Evolutionary conservation across 495 filamentous ascomycete genomes (phyloP), one percentile per base, ranked within the genome.

Genomic region (Astrocystis sublimbata): DNA sequence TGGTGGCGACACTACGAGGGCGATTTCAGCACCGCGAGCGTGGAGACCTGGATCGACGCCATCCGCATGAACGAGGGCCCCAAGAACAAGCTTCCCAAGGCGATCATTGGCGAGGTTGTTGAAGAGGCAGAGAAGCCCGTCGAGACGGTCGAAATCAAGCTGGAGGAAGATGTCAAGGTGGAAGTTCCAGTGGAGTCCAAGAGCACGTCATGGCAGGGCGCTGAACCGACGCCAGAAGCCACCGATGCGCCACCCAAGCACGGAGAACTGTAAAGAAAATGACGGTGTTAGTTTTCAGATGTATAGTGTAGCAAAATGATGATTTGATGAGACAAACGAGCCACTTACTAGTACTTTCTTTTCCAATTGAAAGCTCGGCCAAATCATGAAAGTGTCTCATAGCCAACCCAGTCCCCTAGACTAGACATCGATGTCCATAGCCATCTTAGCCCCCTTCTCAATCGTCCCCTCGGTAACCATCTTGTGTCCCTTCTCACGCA

Each of bases 1-100:
- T 98, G 94, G 96, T 96, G 87, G 83, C 86, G 89, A 62, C 85
- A 81, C 38, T 96, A 88, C 66, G 76, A 81, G 36, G 76, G 78
- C 4, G 83, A 87, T 23, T 90, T 86, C 62, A 80, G 78, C 10
- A 70, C 82, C 31, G 79, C 80, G 33, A 80, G 81, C 9, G 75
- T 98, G 36, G 92, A 96, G 73, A 77, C 79, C 55, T 98, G 92
- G 92, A 82, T 98, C 63, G 94, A 98, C 72, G 84, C 82, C 3
- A 91, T 97, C 64, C 85, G 89, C 24, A 78, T 98, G 71, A 91
- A 92, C 46, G 96, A 97, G 66, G 89, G 89, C 6, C 72, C 81
- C 21, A 97, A 93, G 81, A 82, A 87, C 72, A 90, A 88, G 78
- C 67, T 98, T 41, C 92, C 93, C 4, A 89, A 88, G 46, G 87